Evolutionary conservation across 169 alveolate species (phyloP).

Genomic region (Babesia gibsoni): DNA sequence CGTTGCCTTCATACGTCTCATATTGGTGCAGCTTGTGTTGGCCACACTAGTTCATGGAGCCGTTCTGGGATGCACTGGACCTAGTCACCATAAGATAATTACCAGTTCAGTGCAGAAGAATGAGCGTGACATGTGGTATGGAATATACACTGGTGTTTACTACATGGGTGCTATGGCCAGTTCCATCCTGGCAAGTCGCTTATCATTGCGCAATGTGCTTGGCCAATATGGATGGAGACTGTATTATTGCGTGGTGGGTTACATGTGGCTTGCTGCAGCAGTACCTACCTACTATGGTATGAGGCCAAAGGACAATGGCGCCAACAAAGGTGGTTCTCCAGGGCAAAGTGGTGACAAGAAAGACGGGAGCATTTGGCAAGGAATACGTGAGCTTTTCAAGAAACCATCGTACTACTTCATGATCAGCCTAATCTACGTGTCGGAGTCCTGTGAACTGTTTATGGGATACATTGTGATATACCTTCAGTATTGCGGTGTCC

Average conservation of each 20-base stretch:
- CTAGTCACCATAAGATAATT: slow-evolving; percentile 39
- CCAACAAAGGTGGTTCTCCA: too few relatives aligned
- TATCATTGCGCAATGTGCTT: neutral
- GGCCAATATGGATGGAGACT: slow-evolving; percentile 42
- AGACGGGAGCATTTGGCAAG: too few relatives aligned
- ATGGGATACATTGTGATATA: slow-evolving; percentile 84
- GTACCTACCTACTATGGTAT: neutral
- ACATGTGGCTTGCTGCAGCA: neutral
- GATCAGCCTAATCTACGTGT: slow-evolving; percentile 63
- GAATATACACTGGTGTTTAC: slow-evolving; percentile 24
- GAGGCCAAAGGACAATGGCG: too few relatives aligned
- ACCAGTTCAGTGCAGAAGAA: slow-evolving; percentile 3
- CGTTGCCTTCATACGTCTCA: neutral
- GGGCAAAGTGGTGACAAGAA: too few relatives aligned
- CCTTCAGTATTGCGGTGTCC: slow-evolving; percentile 85
- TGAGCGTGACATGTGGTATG: slow-evolving; percentile 20
- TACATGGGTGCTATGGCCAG: slow-evolving; percentile 41
- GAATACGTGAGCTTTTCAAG: too few relatives aligned
- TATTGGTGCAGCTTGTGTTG: slow-evolving; percentile 8
- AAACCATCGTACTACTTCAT: slow-evolving; percentile 30
- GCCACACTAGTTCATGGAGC: slow-evolving; percentile 40
- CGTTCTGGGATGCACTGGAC: slow-evolving; percentile 46
- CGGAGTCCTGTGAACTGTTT: slow-evolving; percentile 87
- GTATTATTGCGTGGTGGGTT: slow-evolving; percentile 19
- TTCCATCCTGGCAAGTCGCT: slow-evolving; percentile 4